phyloP scores from a whole-genome alignment of 2,329 filamentous ascomycete genomes.

The Pyricularia grisea region DNA sequence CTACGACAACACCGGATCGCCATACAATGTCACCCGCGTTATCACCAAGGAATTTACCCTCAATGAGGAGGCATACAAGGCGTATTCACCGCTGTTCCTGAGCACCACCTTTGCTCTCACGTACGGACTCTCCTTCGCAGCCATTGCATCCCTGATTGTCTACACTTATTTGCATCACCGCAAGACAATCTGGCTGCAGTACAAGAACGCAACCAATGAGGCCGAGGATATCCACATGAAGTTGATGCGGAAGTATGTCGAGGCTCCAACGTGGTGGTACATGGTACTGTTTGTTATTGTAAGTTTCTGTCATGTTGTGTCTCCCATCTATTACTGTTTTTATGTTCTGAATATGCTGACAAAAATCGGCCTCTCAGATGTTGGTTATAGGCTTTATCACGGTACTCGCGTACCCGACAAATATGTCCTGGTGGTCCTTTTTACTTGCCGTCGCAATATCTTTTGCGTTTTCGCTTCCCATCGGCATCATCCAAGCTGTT shows the following conservation, averaged over 20 bases:
- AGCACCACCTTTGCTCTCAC: slow-evolving; percentile 63
- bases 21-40: slow-evolving; percentile 57
- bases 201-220: slow-evolving; percentile 47
- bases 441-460: slow-evolving; percentile 56
- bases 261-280: slow-evolving; percentile 58
- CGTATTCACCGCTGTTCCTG: slow-evolving; percentile 60
- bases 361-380: slow-evolving; percentile 25
- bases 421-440: slow-evolving; percentile 65
- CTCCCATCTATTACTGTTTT: slow-evolving; percentile 9
- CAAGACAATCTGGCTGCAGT: slow-evolving; percentile 55
- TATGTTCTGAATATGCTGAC: slow-evolving; percentile 1
- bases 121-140: slow-evolving; percentile 65
- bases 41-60: slow-evolving; percentile 53
- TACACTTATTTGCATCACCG: slow-evolving; percentile 60
- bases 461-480: slow-evolving; percentile 54
- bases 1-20: slow-evolving; percentile 59
- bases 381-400: slow-evolving; percentile 43
- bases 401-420: slow-evolving; percentile 53
- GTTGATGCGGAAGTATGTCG: slow-evolving; percentile 52
- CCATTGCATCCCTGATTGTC: slow-evolving; percentile 59
- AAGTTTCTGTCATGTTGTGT: not conserved
- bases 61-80: slow-evolving; percentile 52
- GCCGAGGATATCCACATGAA: slow-evolving; percentile 57
- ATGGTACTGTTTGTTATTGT: slow-evolving; percentile 40
- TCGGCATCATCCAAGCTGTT: slow-evolving; percentile 60